Conservation (phyloP, 352 stramenopile species). For the Pythium plurisporium region DNA sequence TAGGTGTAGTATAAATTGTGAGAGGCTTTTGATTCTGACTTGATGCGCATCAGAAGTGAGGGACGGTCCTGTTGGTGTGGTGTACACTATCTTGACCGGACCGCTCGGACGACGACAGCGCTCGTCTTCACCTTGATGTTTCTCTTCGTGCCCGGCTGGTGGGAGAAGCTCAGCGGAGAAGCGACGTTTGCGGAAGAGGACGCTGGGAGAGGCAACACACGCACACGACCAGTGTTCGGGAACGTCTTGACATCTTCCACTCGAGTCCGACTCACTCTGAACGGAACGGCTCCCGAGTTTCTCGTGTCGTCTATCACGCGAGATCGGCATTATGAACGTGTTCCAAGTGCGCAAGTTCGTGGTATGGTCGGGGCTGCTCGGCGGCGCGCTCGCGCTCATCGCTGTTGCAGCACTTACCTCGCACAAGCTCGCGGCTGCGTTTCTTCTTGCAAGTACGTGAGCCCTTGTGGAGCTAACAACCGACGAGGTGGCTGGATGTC, state of each 20-base stretch:
- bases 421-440: constrained; percentile 19
- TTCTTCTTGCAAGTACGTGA: constrained; percentile 19
- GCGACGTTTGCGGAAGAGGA: too few relatives aligned
- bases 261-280: background rate
- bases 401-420: constrained; percentile 16
- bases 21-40: constrained; percentile 1
- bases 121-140: constrained; percentile 17
- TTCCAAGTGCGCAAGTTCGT: constrained; percentile 18
- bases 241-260: background rate
- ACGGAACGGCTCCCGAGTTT: background rate
- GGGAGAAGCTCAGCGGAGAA: too few relatives aligned
- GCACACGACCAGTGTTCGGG: background rate
- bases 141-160: background rate
- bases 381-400: constrained; percentile 11
- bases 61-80: background rate
- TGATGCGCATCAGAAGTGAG: constrained; percentile 5
- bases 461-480: background rate
- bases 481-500: too few relatives aligned
- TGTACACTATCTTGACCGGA: constrained; percentile 2
- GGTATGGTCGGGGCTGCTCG: constrained; percentile 11
- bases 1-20: constrained; percentile 1
- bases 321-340: constrained; percentile 13
- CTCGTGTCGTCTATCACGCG: background rate
- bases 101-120: background rate
- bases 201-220: background rate